Evolutionary conservation across 2,329 filamentous ascomycete genomes (phyloP).

Genomic region (Fusarium gaditjirri): DNA sequence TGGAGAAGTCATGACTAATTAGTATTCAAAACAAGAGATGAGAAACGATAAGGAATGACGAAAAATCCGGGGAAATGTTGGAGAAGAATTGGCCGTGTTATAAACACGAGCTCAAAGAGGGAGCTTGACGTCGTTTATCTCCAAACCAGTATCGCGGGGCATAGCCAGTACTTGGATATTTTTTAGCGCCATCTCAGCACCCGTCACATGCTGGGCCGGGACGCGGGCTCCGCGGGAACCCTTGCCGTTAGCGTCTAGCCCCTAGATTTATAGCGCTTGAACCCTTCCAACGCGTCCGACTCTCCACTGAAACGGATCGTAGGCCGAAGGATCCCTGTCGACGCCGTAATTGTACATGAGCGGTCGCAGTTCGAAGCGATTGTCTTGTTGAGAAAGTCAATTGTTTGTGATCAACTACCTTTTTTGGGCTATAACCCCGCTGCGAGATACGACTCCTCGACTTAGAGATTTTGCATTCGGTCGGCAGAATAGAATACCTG

Average conservation of each 20-base stretch:
- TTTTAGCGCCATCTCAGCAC: slow-evolving; percentile 40
- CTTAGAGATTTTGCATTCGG: neutral
- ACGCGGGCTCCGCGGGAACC: slow-evolving; percentile 25
- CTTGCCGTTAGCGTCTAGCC: neutral
- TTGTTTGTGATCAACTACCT: slow-evolving; percentile 2
- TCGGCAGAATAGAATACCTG: neutral
- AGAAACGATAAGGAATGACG: slow-evolving; percentile 4
- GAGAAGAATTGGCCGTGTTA: slow-evolving; percentile 12
- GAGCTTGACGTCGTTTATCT: slow-evolving; percentile 37
- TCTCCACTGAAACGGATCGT: slow-evolving; percentile 28
- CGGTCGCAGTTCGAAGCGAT: slow-evolving; percentile 1
- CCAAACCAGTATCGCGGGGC: slow-evolving; percentile 37
- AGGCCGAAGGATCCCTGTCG: slow-evolving; percentile 29
- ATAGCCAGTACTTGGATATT: slow-evolving; percentile 48
- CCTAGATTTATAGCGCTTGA: slow-evolving; percentile 26
- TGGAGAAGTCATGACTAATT: slow-evolving; percentile 23
- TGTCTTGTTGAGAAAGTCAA: neutral
- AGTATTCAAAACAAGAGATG: neutral
- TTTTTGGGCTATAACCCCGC: slow-evolving; percentile 15
- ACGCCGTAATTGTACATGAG: slow-evolving; percentile 37
- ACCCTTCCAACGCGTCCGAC: slow-evolving; percentile 3
- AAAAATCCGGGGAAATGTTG: neutral
- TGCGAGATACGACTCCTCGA: neutral
- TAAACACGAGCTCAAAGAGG: slow-evolving; percentile 18
- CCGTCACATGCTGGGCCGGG: slow-evolving; percentile 41